Evolutionary conservation across 352 stramenopile genomes (phyloP), one percentile per base, ranked within the genome.

Genomic region (Globisporangium camurandrum): DNA sequence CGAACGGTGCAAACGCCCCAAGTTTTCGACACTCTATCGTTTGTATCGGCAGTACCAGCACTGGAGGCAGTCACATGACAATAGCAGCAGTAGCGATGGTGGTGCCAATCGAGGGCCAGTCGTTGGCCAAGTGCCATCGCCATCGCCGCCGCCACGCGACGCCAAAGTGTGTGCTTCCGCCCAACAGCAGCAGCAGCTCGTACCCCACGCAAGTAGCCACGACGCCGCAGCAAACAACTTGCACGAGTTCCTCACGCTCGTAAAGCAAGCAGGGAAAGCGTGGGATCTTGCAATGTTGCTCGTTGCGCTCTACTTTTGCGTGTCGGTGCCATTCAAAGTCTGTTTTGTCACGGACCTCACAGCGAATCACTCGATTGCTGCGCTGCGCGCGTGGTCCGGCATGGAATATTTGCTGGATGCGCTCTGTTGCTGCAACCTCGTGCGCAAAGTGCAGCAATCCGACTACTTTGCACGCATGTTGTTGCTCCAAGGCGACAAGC

Each of bases 271-370:
- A 6, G 63, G 56, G 9, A 76, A 75, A 20, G 16, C 38, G 0
- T 88, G 76, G 76, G 68, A 84, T 9, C n/a, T 78, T 1, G 1
- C 61, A 5, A 74, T 85, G 59, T 52, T 86, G 0, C 19, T 80
- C 19, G 52, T 77, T 17, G 56, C 65, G 7, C 31, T 74, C 0
- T 88, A 86, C 49, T 62, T 73, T 27, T 54, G 63, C 19, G 23
- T 79, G 2, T 46, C 67, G 19, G 69, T 61, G 0, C 71, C 74
- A 1, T 69, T 85, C 39, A 89, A 87, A 26, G 68, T 80, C 10
- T 81, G 63, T 20, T 87, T 84, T 24, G 66, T 61, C 2, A 45
- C 67, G 20, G 74, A 84, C 17, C 51, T 89, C 5, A n/a, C n/a
- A n/a, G 28, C 56, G 2, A 22, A 59, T 16, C 34, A 75, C 10